Evolutionary conservation across 1,284 basidiomycete species (phyloP).

Genomic region (Trichosporon coremiiforme): DNA sequence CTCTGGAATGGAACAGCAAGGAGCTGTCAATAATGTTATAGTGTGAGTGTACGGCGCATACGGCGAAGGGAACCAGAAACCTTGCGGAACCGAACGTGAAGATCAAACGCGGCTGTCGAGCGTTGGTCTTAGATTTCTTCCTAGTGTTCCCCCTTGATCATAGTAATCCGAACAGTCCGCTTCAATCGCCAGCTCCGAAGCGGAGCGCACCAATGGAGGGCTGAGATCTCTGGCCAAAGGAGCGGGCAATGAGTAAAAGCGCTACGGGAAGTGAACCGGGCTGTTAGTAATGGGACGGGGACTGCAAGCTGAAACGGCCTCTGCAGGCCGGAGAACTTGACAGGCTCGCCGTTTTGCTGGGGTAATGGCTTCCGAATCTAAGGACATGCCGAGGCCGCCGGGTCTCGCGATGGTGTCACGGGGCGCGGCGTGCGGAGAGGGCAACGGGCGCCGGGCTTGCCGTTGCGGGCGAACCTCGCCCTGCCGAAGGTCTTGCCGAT

Average conservation of each 20-base stretch:
- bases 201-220: not conserved
- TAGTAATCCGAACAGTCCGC: not conserved
- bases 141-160: no score
- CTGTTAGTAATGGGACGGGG: not conserved
- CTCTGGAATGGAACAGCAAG: no score
- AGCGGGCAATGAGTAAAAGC: not conserved
- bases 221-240: not conserved
- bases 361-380: not conserved
- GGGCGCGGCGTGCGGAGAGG: no score
- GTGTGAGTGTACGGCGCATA: no score
- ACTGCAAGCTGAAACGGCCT: not conserved
- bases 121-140: no score
- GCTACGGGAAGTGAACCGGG: not conserved
- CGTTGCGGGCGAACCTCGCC: not conserved
- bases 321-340: no score
- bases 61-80: no score
- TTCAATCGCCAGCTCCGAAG: not conserved
- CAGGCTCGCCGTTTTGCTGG: not conserved
- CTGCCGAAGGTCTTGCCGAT: conserved; percentile 1
- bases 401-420: not conserved
- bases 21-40: no score
- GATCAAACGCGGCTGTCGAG: no score
- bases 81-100: no score
- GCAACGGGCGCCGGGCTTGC: not conserved
- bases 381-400: not conserved